Evolutionary conservation across 192 early-diverging fungal genomes (phyloP), one percentile per base, ranked within the genome.

Genomic region (Rhizoclosmatium globosum): DNA sequence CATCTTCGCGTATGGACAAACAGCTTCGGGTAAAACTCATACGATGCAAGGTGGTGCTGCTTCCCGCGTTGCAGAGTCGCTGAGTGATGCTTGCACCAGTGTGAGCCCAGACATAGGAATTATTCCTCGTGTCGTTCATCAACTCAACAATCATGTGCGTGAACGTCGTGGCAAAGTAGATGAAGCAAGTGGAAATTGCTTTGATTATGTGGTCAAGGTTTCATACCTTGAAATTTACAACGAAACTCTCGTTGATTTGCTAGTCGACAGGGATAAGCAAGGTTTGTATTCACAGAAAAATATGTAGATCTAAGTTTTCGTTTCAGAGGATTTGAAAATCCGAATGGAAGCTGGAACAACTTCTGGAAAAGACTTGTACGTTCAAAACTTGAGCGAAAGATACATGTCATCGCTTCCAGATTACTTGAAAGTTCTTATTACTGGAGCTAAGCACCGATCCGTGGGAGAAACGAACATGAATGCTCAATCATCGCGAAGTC

Each of bases 401-500:
- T 74, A 58, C 19, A 44, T 88, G 19, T 47, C 47, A 7, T 74
- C 76, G 0, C 31, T 79, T 2, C 44, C 53, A 38, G 85, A 87
- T 61, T 86, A 80, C 46, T 46, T 61, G 15, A 81, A 74, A 48
- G 31, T 88, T 4, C 62, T 88, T 31, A 64, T 66, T 44, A 79
- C 58, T 4, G 87, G 85, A 7, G 70, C 74, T 2, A 60, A 77
- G 43, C 57, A 82, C 48, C 67, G 86, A 6, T 83, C 78, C 3
- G 76, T 82, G 1, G 86, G 80, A 6, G 86, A 83, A 70, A 87
- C 86, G 17, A 85, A 87, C 74, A 87, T 87, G 86, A 87, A 87
- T 61, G 84, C 81, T 66, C 74, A 69, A 0, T 84, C 82, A 6
- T 77, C 72, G 47, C 89, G 95, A 6, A 94, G 93, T n/a, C 95